phyloP scores from a whole-genome alignment of 306 rosid genomes.

The Begonia masoniana region DNA sequence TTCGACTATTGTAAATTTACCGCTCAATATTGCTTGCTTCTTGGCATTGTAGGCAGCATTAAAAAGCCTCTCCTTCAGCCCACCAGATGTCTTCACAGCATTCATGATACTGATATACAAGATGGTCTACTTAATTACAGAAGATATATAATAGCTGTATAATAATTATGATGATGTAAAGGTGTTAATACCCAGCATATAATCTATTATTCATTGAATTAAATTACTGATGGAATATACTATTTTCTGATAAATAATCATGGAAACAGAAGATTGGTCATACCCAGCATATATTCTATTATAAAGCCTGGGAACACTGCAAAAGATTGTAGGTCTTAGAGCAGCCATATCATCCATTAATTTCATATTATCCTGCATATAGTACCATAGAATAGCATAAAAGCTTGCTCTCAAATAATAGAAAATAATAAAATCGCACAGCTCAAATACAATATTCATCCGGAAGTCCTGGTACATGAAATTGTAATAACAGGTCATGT shows the following conservation, averaged over 20 bases:
- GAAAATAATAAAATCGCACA: too few species aligned
- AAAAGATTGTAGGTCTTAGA: slow-evolving; percentile 82
- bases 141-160: too few species aligned
- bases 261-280: slow-evolving; percentile 5
- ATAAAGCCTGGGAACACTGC: slow-evolving; percentile 96
- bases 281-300: slow-evolving; percentile 98
- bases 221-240: slow-evolving; percentile 15
- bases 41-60: slow-evolving; percentile 92
- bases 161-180: too few species aligned
- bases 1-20: slow-evolving; percentile 16
- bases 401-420: too few species aligned
- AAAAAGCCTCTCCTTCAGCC: slow-evolving; percentile 72
- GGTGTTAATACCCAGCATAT: too few species aligned
- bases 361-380: slow-evolving; percentile 84
- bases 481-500: too few species aligned
- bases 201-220: neutral
- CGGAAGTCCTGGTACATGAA: too few species aligned
- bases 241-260: slow-evolving; percentile 9
- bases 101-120: slow-evolving; percentile 44
- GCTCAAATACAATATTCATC: too few species aligned
- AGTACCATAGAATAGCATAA: slow-evolving; percentile 8
- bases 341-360: slow-evolving; percentile 82
- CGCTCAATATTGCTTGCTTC: slow-evolving; percentile 73
- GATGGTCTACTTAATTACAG: neutral
- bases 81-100: slow-evolving; percentile 92